phyloP scores from a whole-genome alignment of 441 rosid genomes.

The Capsella rubella region DNA sequence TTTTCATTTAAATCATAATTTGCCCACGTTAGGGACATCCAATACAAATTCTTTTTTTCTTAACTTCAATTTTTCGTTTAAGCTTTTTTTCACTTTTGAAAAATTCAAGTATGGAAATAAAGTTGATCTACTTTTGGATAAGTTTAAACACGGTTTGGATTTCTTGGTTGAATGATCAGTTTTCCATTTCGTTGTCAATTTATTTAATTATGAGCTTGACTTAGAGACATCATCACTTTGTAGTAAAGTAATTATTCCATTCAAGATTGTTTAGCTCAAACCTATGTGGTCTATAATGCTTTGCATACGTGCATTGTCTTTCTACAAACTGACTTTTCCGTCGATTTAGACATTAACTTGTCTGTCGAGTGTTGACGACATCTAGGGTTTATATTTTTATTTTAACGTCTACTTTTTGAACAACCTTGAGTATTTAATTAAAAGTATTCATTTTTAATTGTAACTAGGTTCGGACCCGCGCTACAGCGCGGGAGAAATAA shows the following conservation, averaged over 20 bases:
- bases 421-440: background rate
- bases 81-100: constrained; percentile 7
- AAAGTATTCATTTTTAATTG: background rate
- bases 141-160: constrained; percentile 10
- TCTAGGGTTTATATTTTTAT: background rate
- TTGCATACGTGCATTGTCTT: constrained; percentile 15
- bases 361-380: background rate
- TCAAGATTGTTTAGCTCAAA: constrained; percentile 7
- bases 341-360: constrained; percentile 6
- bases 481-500: too few species aligned
- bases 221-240: constrained; percentile 25
- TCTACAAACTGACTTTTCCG: background rate
- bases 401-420: background rate
- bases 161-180: constrained; percentile 1
- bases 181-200: background rate
- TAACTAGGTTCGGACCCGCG: too few species aligned
- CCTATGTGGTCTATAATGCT: constrained; percentile 24
- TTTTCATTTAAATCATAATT: background rate
- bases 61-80: background rate
- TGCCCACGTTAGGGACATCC: constrained; percentile 9
- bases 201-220: background rate
- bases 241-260: constrained; percentile 22
- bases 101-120: background rate
- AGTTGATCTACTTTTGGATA: background rate
- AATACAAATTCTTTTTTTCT: background rate